Evolutionary conservation across 805 yeast species (phyloP), one percentile per base, ranked within the genome.

Genomic region (Candida hungchunana): DNA sequence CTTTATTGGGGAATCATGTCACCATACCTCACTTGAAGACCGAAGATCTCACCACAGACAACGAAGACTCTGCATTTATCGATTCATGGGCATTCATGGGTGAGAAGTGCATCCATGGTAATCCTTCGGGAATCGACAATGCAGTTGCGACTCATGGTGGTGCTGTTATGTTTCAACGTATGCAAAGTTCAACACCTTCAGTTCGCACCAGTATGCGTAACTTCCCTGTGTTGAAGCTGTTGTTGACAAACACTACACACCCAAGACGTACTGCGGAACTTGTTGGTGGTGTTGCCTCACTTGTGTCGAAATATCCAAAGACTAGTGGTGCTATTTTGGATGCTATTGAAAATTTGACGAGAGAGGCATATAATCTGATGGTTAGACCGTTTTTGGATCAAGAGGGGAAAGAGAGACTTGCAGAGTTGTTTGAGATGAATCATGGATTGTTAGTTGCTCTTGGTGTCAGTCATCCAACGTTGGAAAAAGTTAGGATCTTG

Each of bases 121-220:
- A 84, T 50, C 98, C 98, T 7, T 81, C 94, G 14, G 98, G 98
- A 10, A 87, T 93, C 35, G 98, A 93, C 58, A 93, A 93, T 55
- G 88, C 96, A 0, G 97, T 90, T 32, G 94, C 97, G 2, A 83
- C 96, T 0, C 80, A 79, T 48, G 98, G 98, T 16, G 97, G 97
- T 31, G 97, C 97, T 0, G 95, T 93, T 1, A 68, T 81, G 76
- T 90, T 79, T 62, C 90, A 83, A 61, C 74, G 95, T 40, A 53
- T 50, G 50, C 53, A 62, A 13, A 62, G 65, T 36, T 71, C 82
- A 3, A 50, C 69, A 35, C 83, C 85, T 15, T 72, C 80, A 34
- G 72, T 72, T n/a, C 63, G 87, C 43, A 75, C 81, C 8, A 69
- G 79, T 14, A 78, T 84, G 73, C 68, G 81, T 40, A 73, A 75